A percentile compares a stretch with the other conserved stretches of the same genome.
These are phyloP conservation scores for Setaria italica DNA, from an alignment of 202 grass and related monocot genomes.

Conservation along the genomic window DNA sequence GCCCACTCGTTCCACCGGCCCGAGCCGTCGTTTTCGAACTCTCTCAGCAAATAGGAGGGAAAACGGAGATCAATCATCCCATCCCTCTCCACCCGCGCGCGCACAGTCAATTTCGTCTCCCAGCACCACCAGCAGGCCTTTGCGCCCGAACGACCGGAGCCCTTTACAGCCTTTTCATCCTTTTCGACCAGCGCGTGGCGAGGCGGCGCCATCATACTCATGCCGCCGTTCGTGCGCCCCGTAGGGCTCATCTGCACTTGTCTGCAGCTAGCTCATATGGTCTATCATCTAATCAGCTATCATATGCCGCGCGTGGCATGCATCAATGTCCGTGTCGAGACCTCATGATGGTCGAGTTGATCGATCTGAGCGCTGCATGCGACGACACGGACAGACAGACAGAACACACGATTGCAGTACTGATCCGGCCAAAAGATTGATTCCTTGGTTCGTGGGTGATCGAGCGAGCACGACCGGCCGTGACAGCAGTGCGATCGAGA, in stretches of 20 bases:
- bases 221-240: constrained; percentile 6
- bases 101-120: background rate
- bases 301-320: background rate
- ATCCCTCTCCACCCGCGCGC: background rate
- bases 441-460: background rate
- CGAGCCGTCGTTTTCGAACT: constrained; percentile 34
- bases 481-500: background rate
- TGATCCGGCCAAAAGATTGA: background rate
- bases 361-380: background rate
- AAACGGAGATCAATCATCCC: too few species aligned
- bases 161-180: constrained; percentile 27
- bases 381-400: background rate
- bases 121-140: background rate
- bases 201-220: constrained; percentile 49
- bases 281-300: background rate
- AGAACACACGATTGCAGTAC: background rate
- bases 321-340: background rate
- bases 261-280: background rate
- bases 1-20: background rate
- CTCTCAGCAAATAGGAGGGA: too few species aligned
- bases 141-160: background rate
- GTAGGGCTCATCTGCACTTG: background rate
- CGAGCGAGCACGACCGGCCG: background rate
- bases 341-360: background rate
- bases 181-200: constrained; percentile 35